Conservation (phyloP, 2,329 filamentous ascomycete genomes). For the Aspergillus vadensis region DNA sequence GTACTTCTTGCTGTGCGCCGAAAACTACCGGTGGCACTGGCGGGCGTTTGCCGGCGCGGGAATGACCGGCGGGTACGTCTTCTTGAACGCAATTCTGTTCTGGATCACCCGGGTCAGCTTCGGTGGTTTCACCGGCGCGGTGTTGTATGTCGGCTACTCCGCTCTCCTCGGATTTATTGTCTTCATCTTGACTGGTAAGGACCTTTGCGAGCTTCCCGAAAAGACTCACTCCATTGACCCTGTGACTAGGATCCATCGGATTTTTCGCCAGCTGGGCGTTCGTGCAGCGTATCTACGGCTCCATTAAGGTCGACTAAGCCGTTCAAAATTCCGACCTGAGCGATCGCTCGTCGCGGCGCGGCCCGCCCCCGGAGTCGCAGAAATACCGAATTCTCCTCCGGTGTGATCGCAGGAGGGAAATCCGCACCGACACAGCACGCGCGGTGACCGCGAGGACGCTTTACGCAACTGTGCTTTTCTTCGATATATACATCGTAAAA, state of each 20-base stretch:
- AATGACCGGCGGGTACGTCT: constrained; percentile 88
- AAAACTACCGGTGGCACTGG: constrained; percentile 99
- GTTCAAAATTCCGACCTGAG: neutral
- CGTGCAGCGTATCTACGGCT: constrained; percentile 87
- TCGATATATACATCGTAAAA: neutral
- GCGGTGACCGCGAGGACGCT: no score
- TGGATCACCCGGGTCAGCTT: constrained; percentile 87
- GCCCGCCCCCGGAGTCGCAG: neutral
- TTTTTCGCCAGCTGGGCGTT: constrained; percentile 96
- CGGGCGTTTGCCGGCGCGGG: constrained; percentile 88
- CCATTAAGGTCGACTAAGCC: constrained; percentile 91
- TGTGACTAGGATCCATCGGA: constrained; percentile 76
- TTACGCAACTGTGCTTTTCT: no score
- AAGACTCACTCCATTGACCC: constrained; percentile 10
- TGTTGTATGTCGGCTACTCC: constrained; percentile 93
- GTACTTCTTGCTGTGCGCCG: constrained; percentile 92
- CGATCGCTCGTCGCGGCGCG: neutral
- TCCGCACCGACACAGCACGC: no score
- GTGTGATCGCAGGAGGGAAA: neutral
- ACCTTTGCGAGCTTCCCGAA: neutral
- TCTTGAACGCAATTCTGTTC: constrained; percentile 86
- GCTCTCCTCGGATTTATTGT: constrained; percentile 85
- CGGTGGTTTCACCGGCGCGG: constrained; percentile 78
- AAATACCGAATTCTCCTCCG: no score
- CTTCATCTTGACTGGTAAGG: constrained; percentile 89